Evolutionary conservation across 495 filamentous ascomycete species (phyloP).

Genomic region (Penicillium atrosanguineum): DNA sequence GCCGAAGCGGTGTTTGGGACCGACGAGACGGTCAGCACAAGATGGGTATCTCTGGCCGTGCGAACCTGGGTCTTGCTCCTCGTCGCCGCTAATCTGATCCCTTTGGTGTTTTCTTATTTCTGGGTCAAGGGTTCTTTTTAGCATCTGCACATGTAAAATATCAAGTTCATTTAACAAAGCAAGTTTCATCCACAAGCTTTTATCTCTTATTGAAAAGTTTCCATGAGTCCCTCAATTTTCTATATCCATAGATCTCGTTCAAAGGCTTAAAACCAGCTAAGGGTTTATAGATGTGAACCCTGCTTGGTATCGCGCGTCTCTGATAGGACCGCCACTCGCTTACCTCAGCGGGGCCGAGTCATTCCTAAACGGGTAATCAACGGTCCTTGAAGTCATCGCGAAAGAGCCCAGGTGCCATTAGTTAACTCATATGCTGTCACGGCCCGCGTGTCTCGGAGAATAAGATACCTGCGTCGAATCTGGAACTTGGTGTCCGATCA

Average conservation of each 20-base stretch:
- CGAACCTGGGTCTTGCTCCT: conserved; percentile 56
- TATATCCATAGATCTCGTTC: background rate
- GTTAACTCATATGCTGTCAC: conserved; percentile 1
- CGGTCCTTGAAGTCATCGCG: conserved; percentile 19
- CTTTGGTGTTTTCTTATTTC: conserved; percentile 6
- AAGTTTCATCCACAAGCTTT: background rate
- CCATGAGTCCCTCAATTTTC: background rate
- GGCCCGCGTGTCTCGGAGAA: conserved; percentile 9
- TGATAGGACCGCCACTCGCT: conserved; percentile 12
- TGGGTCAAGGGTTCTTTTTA: conserved; percentile 9
- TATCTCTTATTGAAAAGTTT: background rate
- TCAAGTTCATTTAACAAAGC: conserved; percentile 2
- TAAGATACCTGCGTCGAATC: conserved; percentile 5
- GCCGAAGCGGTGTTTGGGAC: conserved; percentile 80
- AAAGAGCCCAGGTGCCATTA: background rate
- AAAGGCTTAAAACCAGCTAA: background rate
- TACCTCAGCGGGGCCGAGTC: conserved; percentile 10
- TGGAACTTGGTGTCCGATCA: background rate
- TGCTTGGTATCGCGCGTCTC: conserved; percentile 10
- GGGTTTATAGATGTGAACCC: background rate
- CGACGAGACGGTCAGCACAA: conserved; percentile 69
- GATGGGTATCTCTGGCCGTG: conserved; percentile 65
- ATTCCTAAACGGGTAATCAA: conserved; percentile 15
- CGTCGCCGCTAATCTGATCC: conserved; percentile 19
- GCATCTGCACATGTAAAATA: conserved; percentile 17